These are phyloP conservation scores for Sarocladiaceae sp. DNA, from an alignment of 2,329 filamentous ascomycete genomes.

Conservation along the genomic window DNA sequence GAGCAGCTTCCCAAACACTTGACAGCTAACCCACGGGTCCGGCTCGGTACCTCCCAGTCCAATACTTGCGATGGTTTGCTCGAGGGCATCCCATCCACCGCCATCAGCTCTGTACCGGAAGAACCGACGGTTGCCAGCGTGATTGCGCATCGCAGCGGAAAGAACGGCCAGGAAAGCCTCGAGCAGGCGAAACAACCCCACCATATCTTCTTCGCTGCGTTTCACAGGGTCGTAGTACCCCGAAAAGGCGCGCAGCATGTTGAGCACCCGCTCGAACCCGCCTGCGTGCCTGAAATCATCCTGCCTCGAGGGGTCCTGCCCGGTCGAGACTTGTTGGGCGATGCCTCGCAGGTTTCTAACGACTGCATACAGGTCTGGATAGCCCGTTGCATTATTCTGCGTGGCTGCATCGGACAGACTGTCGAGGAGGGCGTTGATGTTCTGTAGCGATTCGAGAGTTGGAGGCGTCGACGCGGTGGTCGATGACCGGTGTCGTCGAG, in stretches of 20 bases:
- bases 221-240: slow-evolving; percentile 71
- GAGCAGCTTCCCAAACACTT: slow-evolving; percentile 78
- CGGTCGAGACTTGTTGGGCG: slow-evolving; percentile 55
- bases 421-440: slow-evolving; percentile 52
- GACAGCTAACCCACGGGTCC: slow-evolving; percentile 63
- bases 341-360: slow-evolving; percentile 59
- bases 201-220: slow-evolving; percentile 58
- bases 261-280: slow-evolving; percentile 73
- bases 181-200: slow-evolving; percentile 63
- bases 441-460: slow-evolving; percentile 57
- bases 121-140: slow-evolving; percentile 83
- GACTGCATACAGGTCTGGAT: slow-evolving; percentile 44
- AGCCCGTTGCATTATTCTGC: slow-evolving; percentile 29
- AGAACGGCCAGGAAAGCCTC: slow-evolving; percentile 70
- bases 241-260: slow-evolving; percentile 65
- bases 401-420: slow-evolving; percentile 32
- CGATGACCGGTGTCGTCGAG: slow-evolving; percentile 59
- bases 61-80: slow-evolving; percentile 67
- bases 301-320: slow-evolving; percentile 45
- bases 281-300: slow-evolving; percentile 79
- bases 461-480: slow-evolving; percentile 56
- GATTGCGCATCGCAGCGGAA: slow-evolving; percentile 68
- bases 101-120: slow-evolving; percentile 73
- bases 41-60: slow-evolving; percentile 61
- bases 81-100: slow-evolving; percentile 74